Evolutionary conservation across 192 early-diverging fungal species (phyloP).

Genomic region (Thoreauomyces humboldtii): DNA sequence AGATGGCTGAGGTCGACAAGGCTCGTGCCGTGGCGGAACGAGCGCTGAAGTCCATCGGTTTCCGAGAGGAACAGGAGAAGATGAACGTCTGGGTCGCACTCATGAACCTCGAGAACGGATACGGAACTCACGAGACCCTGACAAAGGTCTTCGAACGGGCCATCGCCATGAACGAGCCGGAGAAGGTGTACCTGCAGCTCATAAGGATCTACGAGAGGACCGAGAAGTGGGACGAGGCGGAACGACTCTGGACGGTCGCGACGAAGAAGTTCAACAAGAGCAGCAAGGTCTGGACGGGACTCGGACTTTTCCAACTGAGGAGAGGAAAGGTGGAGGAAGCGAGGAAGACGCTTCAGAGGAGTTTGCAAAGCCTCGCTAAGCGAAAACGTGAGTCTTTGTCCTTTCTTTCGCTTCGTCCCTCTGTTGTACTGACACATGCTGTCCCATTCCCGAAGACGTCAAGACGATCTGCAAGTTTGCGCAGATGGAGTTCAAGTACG

Average conservation of each 20-base stretch:
- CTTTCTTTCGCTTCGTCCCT: background rate
- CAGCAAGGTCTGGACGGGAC: constrained; percentile 88
- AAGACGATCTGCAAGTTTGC: constrained; percentile 94
- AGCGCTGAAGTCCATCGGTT: constrained; percentile 87
- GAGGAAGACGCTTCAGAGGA: constrained; percentile 76
- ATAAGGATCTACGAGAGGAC: constrained; percentile 87
- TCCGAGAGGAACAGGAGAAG: constrained; percentile 92
- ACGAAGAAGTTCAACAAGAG: constrained; percentile 82
- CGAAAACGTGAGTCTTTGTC: constrained; percentile 80
- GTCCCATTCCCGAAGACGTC: constrained; percentile 66
- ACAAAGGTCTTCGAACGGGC: constrained; percentile 84
- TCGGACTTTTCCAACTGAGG: constrained; percentile 79
- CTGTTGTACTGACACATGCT: constrained; percentile 7
- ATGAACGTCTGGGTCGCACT: constrained; percentile 97
- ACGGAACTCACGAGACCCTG: constrained; percentile 80
- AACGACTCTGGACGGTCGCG: constrained; percentile 70
- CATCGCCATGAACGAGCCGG: constrained; percentile 80
- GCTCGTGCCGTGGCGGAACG: constrained; percentile 92
- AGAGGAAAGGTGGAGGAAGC: constrained; percentile 70
- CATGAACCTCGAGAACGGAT: constrained; percentile 94
- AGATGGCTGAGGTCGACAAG: constrained; percentile 88
- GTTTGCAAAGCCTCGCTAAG: constrained; percentile 83
- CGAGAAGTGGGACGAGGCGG: constrained; percentile 70
- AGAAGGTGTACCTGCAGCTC: constrained; percentile 83
- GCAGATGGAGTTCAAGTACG: constrained; percentile 95